phyloP scores from a whole-genome alignment of 2,329 filamentous ascomycete species.

The Fusarium sp. region DNA sequence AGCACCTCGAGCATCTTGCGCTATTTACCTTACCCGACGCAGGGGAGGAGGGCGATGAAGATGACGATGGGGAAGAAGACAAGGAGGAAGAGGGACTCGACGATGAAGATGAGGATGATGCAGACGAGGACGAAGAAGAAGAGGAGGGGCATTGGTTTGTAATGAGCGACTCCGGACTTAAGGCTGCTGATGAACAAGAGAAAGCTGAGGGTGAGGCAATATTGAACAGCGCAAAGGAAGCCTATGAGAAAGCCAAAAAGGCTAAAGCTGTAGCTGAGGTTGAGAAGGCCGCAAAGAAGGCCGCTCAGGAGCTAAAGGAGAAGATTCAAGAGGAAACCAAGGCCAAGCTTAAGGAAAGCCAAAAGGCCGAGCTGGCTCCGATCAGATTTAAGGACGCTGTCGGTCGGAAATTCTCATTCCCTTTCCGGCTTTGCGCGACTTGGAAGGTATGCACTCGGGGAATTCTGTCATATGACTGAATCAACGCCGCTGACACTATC shows the following conservation, averaged over 20 bases:
- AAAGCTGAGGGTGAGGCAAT: slow-evolving; percentile 50
- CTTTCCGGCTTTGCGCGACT: slow-evolving; percentile 84
- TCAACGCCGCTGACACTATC: background rate
- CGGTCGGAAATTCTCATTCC: slow-evolving; percentile 91
- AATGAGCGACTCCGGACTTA: slow-evolving; percentile 8
- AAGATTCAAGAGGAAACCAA: slow-evolving; percentile 68
- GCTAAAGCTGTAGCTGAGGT: slow-evolving; percentile 55
- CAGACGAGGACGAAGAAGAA: background rate
- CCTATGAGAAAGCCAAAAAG: slow-evolving; percentile 53
- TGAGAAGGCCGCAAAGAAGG: slow-evolving; percentile 62
- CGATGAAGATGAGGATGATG: background rate
- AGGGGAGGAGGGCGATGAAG: background rate
- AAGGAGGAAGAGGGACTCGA: background rate
- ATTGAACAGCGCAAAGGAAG: slow-evolving; percentile 57
- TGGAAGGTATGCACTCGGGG: slow-evolving; percentile 71
- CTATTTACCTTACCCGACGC: background rate
- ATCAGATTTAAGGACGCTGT: slow-evolving; percentile 94
- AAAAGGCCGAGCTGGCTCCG: slow-evolving; percentile 74
- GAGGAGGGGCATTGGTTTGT: slow-evolving; percentile 21
- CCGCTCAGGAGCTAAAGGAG: slow-evolving; percentile 70
- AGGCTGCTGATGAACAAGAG: slow-evolving; percentile 49
- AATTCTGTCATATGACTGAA: background rate
- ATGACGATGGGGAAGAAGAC: background rate
- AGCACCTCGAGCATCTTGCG: background rate
- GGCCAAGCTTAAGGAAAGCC: slow-evolving; percentile 60